A percentile compares a stretch with the other conserved stretches of the same genome.
Evolutionary conservation across 257 asterid genomes (phyloP).

Genomic region (Capsicum pubescens): DNA sequence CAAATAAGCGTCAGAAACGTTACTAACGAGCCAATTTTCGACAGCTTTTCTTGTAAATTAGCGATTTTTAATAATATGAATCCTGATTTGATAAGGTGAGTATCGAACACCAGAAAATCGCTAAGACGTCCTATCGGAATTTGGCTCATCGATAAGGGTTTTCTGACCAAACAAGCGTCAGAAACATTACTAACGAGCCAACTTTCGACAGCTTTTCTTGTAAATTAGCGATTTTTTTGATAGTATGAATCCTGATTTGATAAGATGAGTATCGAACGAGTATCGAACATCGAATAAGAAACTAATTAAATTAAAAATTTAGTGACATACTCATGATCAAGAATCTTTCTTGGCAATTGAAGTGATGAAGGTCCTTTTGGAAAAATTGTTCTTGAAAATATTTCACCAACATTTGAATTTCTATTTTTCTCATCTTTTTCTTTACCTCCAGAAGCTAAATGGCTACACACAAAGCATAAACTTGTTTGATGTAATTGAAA

Average conservation of each 20-base stretch:
- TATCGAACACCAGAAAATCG: background rate
- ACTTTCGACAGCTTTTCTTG: background rate
- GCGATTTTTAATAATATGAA: background rate
- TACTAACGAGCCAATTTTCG: background rate
- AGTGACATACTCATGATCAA: conserved; percentile 60
- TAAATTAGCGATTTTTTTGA: background rate
- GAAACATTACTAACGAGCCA: too few species aligned
- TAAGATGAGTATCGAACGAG: too few species aligned
- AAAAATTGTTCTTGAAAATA: conserved; percentile 55
- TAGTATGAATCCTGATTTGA: background rate
- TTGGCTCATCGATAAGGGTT: too few species aligned
- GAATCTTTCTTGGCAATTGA: conserved; percentile 59
- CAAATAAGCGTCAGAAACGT: too few species aligned
- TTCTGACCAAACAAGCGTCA: background rate
- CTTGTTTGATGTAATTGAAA: conserved; percentile 50
- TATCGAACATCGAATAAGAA: background rate
- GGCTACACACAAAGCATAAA: conserved; percentile 50
- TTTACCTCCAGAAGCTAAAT: conserved; percentile 45
- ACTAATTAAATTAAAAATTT: background rate
- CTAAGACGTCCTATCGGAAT: too few species aligned
- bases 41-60: background rate
- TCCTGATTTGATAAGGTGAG: background rate
- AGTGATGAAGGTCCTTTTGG: conserved; percentile 50
- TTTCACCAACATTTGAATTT: conserved; percentile 55
- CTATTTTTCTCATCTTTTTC: conserved; percentile 53